Percentiles rank a stretch among this genome's conserved stretches.
Evolutionary conservation across 2,329 filamentous ascomycete species (phyloP).

Genomic region (Penicillium sclerotiorum): DNA sequence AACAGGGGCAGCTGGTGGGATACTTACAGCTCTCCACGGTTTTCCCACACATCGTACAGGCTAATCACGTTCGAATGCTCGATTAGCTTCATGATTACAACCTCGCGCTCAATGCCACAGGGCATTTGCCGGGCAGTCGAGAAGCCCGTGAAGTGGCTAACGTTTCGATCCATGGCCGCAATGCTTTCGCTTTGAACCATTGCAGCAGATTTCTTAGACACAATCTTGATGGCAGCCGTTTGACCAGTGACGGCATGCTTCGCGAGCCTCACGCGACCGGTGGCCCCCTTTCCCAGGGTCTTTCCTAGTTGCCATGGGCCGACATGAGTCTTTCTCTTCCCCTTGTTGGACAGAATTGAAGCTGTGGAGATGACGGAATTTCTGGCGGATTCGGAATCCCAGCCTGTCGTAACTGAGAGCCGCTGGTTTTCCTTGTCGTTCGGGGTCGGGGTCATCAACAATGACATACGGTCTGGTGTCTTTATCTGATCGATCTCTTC

Average conservation of each 20-base stretch:
- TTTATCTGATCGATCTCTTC: slow-evolving; percentile 21
- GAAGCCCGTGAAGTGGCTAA: slow-evolving; percentile 54
- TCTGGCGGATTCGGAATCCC: slow-evolving; percentile 52
- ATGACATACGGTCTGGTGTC: slow-evolving; percentile 31
- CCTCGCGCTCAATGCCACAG: slow-evolving; percentile 87
- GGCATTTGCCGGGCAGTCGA: slow-evolving; percentile 73
- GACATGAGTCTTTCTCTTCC: slow-evolving; percentile 71
- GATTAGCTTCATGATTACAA: slow-evolving; percentile 95
- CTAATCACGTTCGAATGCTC: slow-evolving; percentile 94
- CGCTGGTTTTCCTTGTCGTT: slow-evolving; percentile 53
- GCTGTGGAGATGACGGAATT: slow-evolving; percentile 58
- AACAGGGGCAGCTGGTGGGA: not conserved
- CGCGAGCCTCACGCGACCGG: slow-evolving; percentile 82
- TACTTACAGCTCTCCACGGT: slow-evolving; percentile 85
- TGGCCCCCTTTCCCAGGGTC: slow-evolving; percentile 86
- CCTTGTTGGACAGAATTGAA: slow-evolving; percentile 58
- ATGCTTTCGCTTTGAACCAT: slow-evolving; percentile 84
- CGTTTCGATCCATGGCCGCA: slow-evolving; percentile 76
- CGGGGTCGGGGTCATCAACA: slow-evolving; percentile 30
- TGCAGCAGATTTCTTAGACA: slow-evolving; percentile 78
- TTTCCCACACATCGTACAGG: slow-evolving; percentile 97
- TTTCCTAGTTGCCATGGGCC: slow-evolving; percentile 92
- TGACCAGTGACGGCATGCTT: slow-evolving; percentile 78
- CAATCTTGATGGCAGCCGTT: slow-evolving; percentile 90
- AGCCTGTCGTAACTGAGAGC: slow-evolving; percentile 55